Evolutionary conservation across 2,329 filamentous ascomycete species (phyloP).

Genomic region (Talaromyces sp.): DNA sequence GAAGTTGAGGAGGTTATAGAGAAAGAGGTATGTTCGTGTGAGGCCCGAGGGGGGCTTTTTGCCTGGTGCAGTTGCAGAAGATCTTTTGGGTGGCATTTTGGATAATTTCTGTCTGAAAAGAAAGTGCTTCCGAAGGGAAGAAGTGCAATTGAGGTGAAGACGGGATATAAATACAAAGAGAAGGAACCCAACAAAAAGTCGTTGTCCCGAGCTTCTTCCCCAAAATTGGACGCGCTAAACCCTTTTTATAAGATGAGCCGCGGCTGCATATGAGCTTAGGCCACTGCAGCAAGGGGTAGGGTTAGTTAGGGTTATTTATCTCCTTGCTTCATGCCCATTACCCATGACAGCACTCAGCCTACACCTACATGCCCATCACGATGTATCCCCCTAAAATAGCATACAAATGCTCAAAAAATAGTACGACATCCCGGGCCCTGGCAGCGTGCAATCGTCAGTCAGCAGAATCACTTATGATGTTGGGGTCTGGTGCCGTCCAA

Average conservation of each 20-base stretch:
- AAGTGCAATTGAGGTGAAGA: not conserved
- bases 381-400: no score
- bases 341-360: no score
- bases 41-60: conserved; percentile 19
- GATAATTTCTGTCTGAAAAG: not conserved
- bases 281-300: conserved; percentile 2
- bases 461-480: no score
- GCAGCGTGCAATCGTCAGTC: no score
- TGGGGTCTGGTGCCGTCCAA: no score
- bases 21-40: conserved; percentile 64
- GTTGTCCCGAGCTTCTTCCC: conserved; percentile 6
- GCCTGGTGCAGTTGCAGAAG: not conserved
- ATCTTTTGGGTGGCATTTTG: conserved; percentile 16
- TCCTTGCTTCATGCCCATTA: no score
- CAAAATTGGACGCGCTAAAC: not conserved
- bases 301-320: not conserved
- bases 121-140: not conserved
- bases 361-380: no score
- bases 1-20: conserved; percentile 80
- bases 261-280: not conserved
- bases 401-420: no score
- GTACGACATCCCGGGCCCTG: no score
- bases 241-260: not conserved
- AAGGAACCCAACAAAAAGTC: not conserved
- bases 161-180: not conserved